Percentiles rank a stretch among this genome's conserved stretches.
These are phyloP conservation scores for Bassia scoparia DNA, from an alignment of 148 eudicot genomes.

Conservation along the genomic window DNA sequence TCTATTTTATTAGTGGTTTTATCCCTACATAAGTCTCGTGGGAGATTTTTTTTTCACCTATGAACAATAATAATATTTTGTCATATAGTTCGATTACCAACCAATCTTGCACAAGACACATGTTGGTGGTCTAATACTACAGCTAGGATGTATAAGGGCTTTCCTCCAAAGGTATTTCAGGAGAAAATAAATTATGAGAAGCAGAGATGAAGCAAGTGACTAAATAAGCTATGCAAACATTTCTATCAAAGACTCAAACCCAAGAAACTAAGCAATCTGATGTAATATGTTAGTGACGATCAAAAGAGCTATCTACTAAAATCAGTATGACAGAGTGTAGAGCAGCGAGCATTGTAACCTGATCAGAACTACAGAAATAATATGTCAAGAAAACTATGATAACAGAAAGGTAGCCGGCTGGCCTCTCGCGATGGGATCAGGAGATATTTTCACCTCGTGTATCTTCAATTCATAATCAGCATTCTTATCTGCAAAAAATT, in stretches of 20 bases:
- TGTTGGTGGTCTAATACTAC: too few relatives aligned
- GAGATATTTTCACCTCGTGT: conserved; percentile 52
- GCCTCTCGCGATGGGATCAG: conserved; percentile 58
- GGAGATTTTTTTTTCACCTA: too few relatives aligned
- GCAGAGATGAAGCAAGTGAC: neutral
- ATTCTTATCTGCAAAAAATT: conserved; percentile 45
- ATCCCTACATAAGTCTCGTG: too few relatives aligned
- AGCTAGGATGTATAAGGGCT: neutral
- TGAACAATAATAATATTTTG: too few relatives aligned
- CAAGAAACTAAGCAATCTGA: conserved; percentile 6
- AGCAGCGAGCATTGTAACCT: neutral
- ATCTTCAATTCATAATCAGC: conserved; percentile 54
- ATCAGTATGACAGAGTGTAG: neutral
- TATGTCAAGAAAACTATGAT: conserved; percentile 48
- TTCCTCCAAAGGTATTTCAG: neutral
- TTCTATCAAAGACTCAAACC: neutral
- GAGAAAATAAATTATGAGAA: neutral
- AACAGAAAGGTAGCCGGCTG: conserved; percentile 46
- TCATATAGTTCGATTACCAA: too few relatives aligned
- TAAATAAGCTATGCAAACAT: neutral
- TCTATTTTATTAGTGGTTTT: too few relatives aligned
- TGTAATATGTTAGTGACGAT: neutral
- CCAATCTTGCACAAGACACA: too few relatives aligned
- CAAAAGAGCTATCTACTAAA: neutral
- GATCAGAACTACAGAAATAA: neutral